Evolutionary conservation across 768 basidiomycete genomes (phyloP).

Genomic region (Tylopilus cervinicoccineus): DNA sequence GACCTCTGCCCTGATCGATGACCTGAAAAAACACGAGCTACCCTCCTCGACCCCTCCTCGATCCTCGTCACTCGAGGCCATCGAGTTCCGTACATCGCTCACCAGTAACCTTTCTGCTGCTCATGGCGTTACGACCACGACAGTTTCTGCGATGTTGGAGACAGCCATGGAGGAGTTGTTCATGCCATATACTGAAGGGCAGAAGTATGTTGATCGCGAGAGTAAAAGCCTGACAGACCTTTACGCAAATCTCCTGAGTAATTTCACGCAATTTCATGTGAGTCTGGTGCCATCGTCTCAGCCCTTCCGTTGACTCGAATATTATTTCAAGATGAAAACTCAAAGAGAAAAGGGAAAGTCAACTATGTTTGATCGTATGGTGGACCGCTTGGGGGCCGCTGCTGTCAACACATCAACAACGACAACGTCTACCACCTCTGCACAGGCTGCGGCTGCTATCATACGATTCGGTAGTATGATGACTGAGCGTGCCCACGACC

Average conservation of each 20-base stretch:
- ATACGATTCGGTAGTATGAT: conserved; percentile 87
- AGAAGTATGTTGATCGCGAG: conserved; percentile 89
- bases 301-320: conserved; percentile 3
- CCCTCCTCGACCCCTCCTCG: conserved; percentile 57
- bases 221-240: conserved; percentile 76
- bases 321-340: conserved; percentile 44
- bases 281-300: conserved; percentile 4
- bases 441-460: conserved; percentile 83
- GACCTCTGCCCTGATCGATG: conserved; percentile 77
- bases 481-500: conserved; percentile 47
- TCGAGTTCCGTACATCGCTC: conserved; percentile 57
- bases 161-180: conserved; percentile 95
- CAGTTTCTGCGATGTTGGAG: conserved; percentile 84
- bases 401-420: conserved; percentile 60
- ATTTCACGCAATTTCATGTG: conserved; percentile 90
- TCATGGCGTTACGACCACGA: conserved; percentile 40
- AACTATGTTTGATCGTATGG: conserved; percentile 87
- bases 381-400: conserved; percentile 76
- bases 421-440: conserved; percentile 63
- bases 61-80: conserved; percentile 55
- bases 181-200: conserved; percentile 88
- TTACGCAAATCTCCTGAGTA: conserved; percentile 65
- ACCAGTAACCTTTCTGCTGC: conserved; percentile 39
- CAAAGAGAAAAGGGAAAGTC: conserved; percentile 59
- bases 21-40: conserved; percentile 87